These are phyloP conservation scores for Cercospora sp. DNA, from an alignment of 2,329 filamentous ascomycete genomes.

Conservation along the genomic window DNA sequence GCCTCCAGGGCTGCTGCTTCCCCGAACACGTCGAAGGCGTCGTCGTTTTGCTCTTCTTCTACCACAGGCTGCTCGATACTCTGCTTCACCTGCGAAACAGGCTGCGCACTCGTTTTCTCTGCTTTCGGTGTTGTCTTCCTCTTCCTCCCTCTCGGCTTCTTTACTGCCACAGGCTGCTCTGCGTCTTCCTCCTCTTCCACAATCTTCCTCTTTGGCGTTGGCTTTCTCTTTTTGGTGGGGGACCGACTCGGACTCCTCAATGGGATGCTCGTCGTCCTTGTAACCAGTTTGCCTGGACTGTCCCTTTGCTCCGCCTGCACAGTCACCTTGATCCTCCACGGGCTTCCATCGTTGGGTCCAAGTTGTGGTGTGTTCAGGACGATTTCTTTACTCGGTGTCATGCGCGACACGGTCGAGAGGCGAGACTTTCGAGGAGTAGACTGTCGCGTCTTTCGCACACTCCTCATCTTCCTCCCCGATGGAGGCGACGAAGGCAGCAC, in stretches of 20 bases:
- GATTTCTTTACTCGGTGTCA: constrained; percentile 49
- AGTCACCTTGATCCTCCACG: constrained; percentile 54
- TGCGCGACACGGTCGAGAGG: constrained; percentile 18
- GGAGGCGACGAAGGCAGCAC: constrained; percentile 39
- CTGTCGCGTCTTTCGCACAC: not conserved
- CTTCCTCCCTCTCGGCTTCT: constrained; percentile 27
- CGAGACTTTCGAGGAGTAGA: constrained; percentile 19
- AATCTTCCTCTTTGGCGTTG: constrained; percentile 35
- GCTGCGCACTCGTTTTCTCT: constrained; percentile 14
- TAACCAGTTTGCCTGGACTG: constrained; percentile 25
- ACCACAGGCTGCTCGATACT: constrained; percentile 6
- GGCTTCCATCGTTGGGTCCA: constrained; percentile 41
- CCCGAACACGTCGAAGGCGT: not conserved
- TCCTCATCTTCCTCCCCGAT: constrained; percentile 17
- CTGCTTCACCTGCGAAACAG: constrained; percentile 1
- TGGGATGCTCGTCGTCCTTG: constrained; percentile 44
- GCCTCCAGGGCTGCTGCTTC: constrained; percentile 7
- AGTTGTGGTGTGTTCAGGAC: constrained; percentile 45
- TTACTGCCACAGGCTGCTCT: not conserved
- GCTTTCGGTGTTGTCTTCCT: constrained; percentile 36
- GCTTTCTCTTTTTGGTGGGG: constrained; percentile 26
- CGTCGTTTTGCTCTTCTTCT: not conserved
- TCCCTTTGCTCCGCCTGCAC: constrained; percentile 50
- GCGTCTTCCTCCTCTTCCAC: constrained; percentile 22
- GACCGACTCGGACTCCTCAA: constrained; percentile 39